A percentile compares a stretch with the other conserved stretches of the same genome.
Conservation (phyloP, 2,329 filamentous ascomycete species). For the Scopulariopsis brevicaulis region DNA sequence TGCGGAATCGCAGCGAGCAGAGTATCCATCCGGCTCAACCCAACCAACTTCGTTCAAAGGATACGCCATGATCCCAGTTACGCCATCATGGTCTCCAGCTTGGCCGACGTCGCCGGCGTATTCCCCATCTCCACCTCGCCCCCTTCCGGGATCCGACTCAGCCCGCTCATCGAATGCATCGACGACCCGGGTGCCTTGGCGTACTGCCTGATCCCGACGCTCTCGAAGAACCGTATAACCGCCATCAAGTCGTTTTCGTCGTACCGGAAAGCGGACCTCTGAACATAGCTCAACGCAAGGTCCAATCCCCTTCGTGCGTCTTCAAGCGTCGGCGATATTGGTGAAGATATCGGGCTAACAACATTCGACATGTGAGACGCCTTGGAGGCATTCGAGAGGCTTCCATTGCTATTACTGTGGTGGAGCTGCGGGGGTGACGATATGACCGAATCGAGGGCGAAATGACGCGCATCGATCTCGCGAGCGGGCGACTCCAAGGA, state of each 20-base stretch:
- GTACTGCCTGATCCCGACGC: constrained; percentile 5
- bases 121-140: constrained; percentile 6
- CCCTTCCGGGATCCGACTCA: constrained; percentile 5
- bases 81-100: constrained; percentile 3
- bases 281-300: constrained; percentile 7
- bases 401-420: constrained; percentile 38
- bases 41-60: not conserved
- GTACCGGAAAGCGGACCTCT: constrained; percentile 4
- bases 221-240: constrained; percentile 9
- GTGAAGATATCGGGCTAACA: not conserved
- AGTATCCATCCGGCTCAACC: not conserved
- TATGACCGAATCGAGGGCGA: constrained; percentile 8
- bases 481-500: constrained; percentile 37
- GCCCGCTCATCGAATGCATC: constrained; percentile 1
- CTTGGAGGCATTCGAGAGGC: constrained; percentile 26
- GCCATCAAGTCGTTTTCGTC: constrained; percentile 7
- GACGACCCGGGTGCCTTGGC: not conserved
- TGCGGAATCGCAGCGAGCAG: not conserved
- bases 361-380: constrained; percentile 5
- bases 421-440: constrained; percentile 31
- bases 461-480: constrained; percentile 32
- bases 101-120: not conserved
- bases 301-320: constrained; percentile 8
- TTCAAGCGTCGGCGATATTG: constrained; percentile 5
- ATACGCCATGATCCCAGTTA: not conserved